Evolutionary conservation across 129 eudicot genomes (phyloP).

Genomic region (Saposhnikovia divaricata): DNA sequence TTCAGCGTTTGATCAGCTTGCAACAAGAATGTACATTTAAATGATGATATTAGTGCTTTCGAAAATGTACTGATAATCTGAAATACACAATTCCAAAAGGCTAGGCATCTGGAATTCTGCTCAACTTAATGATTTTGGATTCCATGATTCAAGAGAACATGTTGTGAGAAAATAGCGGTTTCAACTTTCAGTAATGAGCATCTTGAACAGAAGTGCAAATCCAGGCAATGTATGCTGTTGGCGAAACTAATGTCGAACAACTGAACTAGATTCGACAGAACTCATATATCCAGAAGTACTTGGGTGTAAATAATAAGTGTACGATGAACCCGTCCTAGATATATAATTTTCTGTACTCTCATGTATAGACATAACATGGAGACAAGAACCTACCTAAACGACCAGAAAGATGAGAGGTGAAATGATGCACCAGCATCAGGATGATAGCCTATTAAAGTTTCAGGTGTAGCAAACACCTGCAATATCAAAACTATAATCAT

Average conservation of each 20-base stretch:
- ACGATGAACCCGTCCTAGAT: not conserved
- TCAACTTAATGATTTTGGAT: not conserved
- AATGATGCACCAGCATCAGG: constrained; percentile 97
- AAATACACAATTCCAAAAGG: not conserved
- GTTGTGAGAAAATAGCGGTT: not conserved
- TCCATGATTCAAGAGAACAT: not conserved
- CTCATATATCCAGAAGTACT: not conserved
- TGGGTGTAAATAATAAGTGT: not conserved
- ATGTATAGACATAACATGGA: not conserved
- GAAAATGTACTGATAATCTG: not conserved
- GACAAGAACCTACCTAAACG: constrained; percentile 40
- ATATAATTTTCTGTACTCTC: not conserved
- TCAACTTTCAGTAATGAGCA: not conserved
- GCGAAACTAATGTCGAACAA: not conserved
- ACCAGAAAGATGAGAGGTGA: constrained; percentile 86
- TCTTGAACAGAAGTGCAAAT: not conserved
- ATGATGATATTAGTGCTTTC: not conserved
- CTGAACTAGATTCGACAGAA: not conserved
- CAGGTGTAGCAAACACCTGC: constrained; percentile 91
- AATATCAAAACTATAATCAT: not conserved
- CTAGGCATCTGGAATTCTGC: not conserved
- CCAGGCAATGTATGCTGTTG: not conserved
- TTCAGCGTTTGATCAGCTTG: not conserved
- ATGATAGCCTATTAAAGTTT: constrained; percentile 84
- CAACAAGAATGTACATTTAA: not conserved